Base-by-base conservation (phyloP, 305 asterid species). In the Plantago coronopus region DNA sequence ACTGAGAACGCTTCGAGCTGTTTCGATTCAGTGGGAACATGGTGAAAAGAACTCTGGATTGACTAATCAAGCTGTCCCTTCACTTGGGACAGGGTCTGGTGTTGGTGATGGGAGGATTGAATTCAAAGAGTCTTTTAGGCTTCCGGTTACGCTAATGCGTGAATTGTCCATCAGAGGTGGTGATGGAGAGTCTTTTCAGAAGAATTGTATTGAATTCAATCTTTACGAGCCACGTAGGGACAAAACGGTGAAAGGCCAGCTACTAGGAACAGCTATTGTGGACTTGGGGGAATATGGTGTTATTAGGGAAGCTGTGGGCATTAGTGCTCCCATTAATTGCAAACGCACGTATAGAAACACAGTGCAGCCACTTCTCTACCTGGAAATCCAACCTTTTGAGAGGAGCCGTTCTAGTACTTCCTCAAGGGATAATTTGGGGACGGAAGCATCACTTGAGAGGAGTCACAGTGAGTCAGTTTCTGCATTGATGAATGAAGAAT, bases 1-100 rank as follows among this genome's bases (percentile, higher is more conserved):
- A 2, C 78, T 88, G 40, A 76, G 79, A 56, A 71, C 81, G 0
- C 72, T 76, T 4, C 87, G 93, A 16, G 60, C 84, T 7, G 89
- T 77, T 65, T 49, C 84, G 42, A 81, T 91, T 59, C 96, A 86
- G 19, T 89, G 98, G 98, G 98, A 86, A 54, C 77, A 86, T 19
- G 88, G 89, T 12, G 79, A 75, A 3, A 71, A 73, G 54, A 74
- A 42, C 43, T 84, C 88, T 4, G 96, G 98, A 23, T 74, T 66
- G 8, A 88, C 95, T 63, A 77, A 59, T 46, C 95, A 82, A 58
- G 87, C 75, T 49, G 83, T 71, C 68, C 96, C 94, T 48, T 84
- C 82, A 53, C 68, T 83, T 5, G 86, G 76, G 40, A 54, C 69
- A n/a, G 87, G 81, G 22, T 67, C 80, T 10, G 70, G 79, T 59